phyloP scores from a whole-genome alignment of 768 basidiomycete genomes.

The Clitopilus passeckerianus region DNA sequence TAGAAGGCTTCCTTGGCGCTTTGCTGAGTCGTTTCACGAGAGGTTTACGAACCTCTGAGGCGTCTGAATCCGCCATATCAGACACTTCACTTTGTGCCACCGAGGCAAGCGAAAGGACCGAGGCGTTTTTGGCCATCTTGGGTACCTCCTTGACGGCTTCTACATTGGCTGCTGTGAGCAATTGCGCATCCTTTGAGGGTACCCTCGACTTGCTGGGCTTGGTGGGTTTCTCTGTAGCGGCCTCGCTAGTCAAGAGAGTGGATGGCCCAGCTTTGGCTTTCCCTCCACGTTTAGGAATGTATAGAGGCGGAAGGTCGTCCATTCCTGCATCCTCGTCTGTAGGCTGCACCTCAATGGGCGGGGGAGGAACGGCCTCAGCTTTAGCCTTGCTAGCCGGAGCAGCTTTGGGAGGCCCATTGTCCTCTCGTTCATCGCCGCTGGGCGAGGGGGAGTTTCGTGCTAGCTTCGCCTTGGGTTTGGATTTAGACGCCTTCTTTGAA shows the following conservation, averaged over 20 bases:
- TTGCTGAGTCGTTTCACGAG: not conserved
- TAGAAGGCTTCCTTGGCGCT: not conserved
- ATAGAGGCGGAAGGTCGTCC: conserved; percentile 1
- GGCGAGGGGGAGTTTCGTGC: not conserved
- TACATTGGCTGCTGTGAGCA: not conserved
- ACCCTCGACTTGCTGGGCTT: not conserved
- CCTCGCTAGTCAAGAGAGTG: not conserved
- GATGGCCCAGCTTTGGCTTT: not conserved
- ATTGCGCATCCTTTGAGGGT: not conserved
- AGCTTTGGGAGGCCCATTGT: not conserved
- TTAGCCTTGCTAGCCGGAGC: not conserved
- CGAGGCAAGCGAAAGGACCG: not conserved
- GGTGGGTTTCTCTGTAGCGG: not conserved
- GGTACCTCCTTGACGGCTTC: not conserved
- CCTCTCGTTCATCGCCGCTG: not conserved
- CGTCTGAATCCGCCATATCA: not conserved
- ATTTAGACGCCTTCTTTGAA: not conserved
- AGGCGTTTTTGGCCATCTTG: not conserved
- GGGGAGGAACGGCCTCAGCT: not conserved
- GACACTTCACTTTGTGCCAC: not conserved
- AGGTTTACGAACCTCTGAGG: not conserved
- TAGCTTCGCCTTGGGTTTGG: not conserved
- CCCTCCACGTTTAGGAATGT: not conserved
- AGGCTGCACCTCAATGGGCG: not conserved
- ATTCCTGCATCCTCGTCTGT: conserved; percentile 5